These are phyloP conservation scores for Paraglomus occultum DNA, from an alignment of 192 early-diverging fungal genomes.

Conservation along the genomic window DNA sequence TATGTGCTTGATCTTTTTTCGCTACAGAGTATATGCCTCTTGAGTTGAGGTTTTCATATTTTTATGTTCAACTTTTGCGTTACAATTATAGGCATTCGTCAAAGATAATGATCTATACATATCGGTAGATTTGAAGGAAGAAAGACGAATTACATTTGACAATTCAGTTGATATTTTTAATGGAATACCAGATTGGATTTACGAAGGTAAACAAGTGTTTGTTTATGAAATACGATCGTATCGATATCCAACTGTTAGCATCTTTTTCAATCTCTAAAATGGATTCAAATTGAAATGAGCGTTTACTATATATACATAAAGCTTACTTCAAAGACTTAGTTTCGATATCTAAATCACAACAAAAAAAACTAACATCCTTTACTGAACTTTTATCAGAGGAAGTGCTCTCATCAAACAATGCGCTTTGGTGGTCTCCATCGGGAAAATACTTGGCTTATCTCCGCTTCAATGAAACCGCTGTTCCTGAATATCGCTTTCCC, in stretches of 20 bases:
- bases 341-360: not conserved
- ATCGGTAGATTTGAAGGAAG: slow-evolving; percentile 60
- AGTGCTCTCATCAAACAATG: slow-evolving; percentile 62
- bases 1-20: slow-evolving; percentile 31
- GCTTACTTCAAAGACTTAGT: not conserved
- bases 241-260: slow-evolving; percentile 2
- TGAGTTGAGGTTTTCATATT: not conserved
- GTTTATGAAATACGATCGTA: not conserved
- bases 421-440: slow-evolving; percentile 90
- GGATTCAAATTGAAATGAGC: too few relatives aligned
- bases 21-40: not conserved
- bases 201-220: slow-evolving; percentile 56
- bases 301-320: not conserved
- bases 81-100: slow-evolving; percentile 63
- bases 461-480: slow-evolving; percentile 81
- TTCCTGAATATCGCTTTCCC: slow-evolving; percentile 76
- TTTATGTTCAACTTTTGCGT: slow-evolving; percentile 8
- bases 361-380: slow-evolving; percentile 1
- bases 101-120: slow-evolving; percentile 86
- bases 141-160: slow-evolving; percentile 81
- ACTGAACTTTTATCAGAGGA: slow-evolving; percentile 62
- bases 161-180: slow-evolving; percentile 82
- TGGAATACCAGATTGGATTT: slow-evolving; percentile 98
- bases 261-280: too few relatives aligned
- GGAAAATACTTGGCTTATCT: slow-evolving; percentile 75